Evolutionary conservation across 2,329 filamentous ascomycete genomes (phyloP), one percentile per base, ranked within the genome.

Genomic region (Diplodia mutila): DNA sequence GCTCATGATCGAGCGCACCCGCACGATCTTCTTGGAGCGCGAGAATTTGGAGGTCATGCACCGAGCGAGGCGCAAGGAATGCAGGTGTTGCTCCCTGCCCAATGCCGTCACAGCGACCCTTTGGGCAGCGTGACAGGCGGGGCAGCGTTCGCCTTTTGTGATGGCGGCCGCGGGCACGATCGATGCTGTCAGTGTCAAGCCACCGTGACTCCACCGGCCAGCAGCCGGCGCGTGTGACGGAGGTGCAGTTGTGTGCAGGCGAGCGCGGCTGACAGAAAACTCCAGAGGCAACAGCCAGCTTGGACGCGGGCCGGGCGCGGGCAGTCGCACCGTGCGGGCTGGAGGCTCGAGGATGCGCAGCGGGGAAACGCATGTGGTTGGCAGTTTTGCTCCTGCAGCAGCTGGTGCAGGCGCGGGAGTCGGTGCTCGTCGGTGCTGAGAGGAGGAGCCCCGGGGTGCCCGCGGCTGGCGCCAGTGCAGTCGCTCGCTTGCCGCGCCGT

Each of bases 181-280:
- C 57, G 57, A 61, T 63, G 59, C 59, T 63, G 59, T 63, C 59
- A 63, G 9, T 61, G 59, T 63, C 59, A 63, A 63, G 59, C 59
- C 59, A 63, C 59, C 14, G 42, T 63, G 46, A 49, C 57, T 46
- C 42, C 57, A 61, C 57, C 57, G 21, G n/a, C 55, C 37, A 46
- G 27, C 34, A 48, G 55, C 27, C 37, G 12, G 39, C 16, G 59
- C 59, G 59, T 63, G 59, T 63, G 59, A 63, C 59, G 59, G 39
- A 25, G 4, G 5, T n/a, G 57, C 57, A 46, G 34, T 46, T 18
- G n/a, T n/a, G n/a, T n/a, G n/a, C n/a, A n/a, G n/a, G n/a, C n/a
- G 11, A 14, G 54, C 14, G 55, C 55, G 29, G 48, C 29, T 65
- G 61, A 53, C 55, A 42, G 55, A 37, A 37, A 32, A 11, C 29